Evolutionary conservation across 805 yeast species (phyloP).

Genomic region (Nakazawaea peltata): DNA sequence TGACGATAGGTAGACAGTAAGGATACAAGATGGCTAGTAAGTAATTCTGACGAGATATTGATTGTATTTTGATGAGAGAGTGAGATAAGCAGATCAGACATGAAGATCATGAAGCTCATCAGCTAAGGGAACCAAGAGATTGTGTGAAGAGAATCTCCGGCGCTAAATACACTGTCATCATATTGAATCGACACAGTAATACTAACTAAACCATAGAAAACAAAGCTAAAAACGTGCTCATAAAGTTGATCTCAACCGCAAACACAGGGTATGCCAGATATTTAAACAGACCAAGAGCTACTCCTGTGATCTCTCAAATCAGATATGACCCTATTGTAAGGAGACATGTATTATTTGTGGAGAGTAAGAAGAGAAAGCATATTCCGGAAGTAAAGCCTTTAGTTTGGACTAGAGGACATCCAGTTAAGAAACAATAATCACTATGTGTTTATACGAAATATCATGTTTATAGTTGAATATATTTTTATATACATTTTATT

Average conservation of each 20-base stretch:
- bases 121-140: too few species aligned
- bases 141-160: too few species aligned
- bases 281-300: slow-evolving; percentile 72
- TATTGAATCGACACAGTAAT: too few species aligned
- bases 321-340: slow-evolving; percentile 84
- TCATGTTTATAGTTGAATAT: slow-evolving; percentile 3
- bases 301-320: slow-evolving; percentile 71
- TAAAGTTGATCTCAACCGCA: slow-evolving; percentile 83
- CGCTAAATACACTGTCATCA: too few species aligned
- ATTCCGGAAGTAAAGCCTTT: slow-evolving; percentile 45
- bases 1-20: too few species aligned
- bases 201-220: slow-evolving; percentile 22
- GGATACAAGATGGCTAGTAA: too few species aligned
- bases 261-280: slow-evolving; percentile 83
- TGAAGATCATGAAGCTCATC: too few species aligned
- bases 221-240: slow-evolving; percentile 72
- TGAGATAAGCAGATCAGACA: too few species aligned
- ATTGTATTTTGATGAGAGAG: too few species aligned
- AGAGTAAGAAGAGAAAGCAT: slow-evolving; percentile 75
- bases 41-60: too few species aligned
- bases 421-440: slow-evolving; percentile 23
- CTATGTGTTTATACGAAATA: slow-evolving; percentile 9
- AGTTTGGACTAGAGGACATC: slow-evolving; percentile 38
- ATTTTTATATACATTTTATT: slow-evolving; percentile 11
- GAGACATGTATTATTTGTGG: slow-evolving; percentile 87